Percentiles rank a stretch among this genome's conserved stretches.
Conservation (phyloP, 805 yeast genomes). For the Kuraishia molischiana region DNA sequence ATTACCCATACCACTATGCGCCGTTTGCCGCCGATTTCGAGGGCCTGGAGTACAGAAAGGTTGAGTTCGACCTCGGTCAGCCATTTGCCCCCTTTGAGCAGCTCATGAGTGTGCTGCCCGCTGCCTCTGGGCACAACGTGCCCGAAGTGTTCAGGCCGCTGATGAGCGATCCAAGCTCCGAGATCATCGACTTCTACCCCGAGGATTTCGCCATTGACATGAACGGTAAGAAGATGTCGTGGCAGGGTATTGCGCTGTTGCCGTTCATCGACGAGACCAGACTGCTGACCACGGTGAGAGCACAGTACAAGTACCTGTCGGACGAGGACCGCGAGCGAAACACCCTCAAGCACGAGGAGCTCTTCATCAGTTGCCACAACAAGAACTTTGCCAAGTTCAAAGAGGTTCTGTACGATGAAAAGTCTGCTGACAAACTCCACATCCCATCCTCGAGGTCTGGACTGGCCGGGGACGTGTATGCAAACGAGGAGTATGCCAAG, state of each 20-base stretch:
- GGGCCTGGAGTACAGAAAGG: conserved; percentile 38
- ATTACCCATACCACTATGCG: conserved; percentile 93
- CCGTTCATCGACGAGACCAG: conserved; percentile 88
- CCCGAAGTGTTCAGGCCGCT: conserved; percentile 75
- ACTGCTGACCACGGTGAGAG: conserved; percentile 54
- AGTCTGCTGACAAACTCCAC: conserved; percentile 14
- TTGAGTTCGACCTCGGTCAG: conserved; percentile 49
- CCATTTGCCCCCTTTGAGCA: conserved; percentile 93
- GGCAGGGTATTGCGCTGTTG: conserved; percentile 89
- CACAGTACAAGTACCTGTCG: conserved; percentile 51
- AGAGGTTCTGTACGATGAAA: conserved; percentile 25
- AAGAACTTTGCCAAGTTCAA: conserved; percentile 31
- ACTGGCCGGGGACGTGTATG: conserved; percentile 45
- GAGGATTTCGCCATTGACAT: conserved; percentile 81
- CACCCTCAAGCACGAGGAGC: conserved; percentile 56
- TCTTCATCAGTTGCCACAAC: conserved; percentile 60
- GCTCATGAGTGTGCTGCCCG: conserved; percentile 90
- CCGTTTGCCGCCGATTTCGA: conserved; percentile 90
- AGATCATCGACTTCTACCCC: conserved; percentile 87
- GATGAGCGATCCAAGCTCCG: conserved; percentile 74
- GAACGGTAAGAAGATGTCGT: conserved; percentile 91
- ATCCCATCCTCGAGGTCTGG: conserved; percentile 45
- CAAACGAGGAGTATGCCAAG: conserved; percentile 25
- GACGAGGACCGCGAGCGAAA: conserved; percentile 66
- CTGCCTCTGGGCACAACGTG: conserved; percentile 79